Base-by-base conservation (phyloP, 805 yeast genomes). In the Yamadazyma phyllophila region DNA sequence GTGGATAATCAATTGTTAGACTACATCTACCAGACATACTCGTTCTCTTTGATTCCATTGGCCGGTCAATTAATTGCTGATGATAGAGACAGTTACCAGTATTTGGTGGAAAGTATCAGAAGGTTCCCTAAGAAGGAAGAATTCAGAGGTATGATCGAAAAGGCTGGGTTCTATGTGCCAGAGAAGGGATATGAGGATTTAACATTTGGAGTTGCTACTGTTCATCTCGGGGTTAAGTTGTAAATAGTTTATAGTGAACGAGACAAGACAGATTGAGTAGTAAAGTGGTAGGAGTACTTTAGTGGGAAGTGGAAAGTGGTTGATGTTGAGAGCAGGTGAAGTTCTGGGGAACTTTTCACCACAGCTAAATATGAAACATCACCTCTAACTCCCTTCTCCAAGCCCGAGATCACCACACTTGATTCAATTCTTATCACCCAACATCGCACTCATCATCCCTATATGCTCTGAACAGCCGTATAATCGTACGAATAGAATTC, bases 31-130 rank as follows among this genome's bases (percentile, higher is more conserved):
- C 89, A 86, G 61, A 83, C 88, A 34, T 94, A 96, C 78, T 88
- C 97, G 12, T 87, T 87, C 64, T 85, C 88, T 46, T 69, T 86
- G 40, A 76, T 94, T 54, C 99, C 99, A 16, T 77, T 92, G 55
- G 85, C 95, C 86, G 99, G 99, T 39, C 97, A 95, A 61, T 78
- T 94, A 53, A 80, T 94, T 52, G 97, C 97, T 33, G 87, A 92
- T 59, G 99, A 94, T 65, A 82, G 95, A 63, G 97, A 91, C 56
- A 89, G 97, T 24, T 94, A 94, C 66, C 97, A 94, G 66, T 94
- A 94, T 63, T 75, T 94, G 62, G 98, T 94, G 9, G 99, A 94
- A 69, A 86, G 96, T 54, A 94, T 94, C 55, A 83, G 85, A 62
- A 81, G 81, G 60, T 94, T 94, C 74, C 99, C 99, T 10, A 75